Evolutionary conservation across 768 basidiomycete genomes (phyloP).

Genomic region (Pleurotus giganteus): DNA sequence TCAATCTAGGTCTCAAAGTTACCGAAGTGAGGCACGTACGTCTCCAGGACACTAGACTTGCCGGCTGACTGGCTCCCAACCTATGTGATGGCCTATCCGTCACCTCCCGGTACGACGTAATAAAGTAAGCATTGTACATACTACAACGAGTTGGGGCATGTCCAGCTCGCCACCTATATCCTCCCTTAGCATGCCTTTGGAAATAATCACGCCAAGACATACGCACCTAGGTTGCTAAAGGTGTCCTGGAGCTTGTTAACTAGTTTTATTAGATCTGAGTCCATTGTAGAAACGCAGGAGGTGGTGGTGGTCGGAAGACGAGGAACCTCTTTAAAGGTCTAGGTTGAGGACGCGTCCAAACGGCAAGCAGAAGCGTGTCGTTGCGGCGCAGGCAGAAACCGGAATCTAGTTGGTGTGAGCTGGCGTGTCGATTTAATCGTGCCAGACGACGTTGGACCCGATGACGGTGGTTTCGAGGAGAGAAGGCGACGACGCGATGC

Average conservation of each 20-base stretch:
- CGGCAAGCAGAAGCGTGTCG: slow-evolving; percentile 5
- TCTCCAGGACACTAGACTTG: slow-evolving; percentile 95
- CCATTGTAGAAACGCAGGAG: slow-evolving; percentile 51
- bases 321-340: background rate
- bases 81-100: slow-evolving; percentile 34
- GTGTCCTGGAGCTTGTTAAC: slow-evolving; percentile 96
- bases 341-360: background rate
- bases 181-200: slow-evolving; percentile 14
- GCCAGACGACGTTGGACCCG: background rate
- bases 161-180: slow-evolving; percentile 80
- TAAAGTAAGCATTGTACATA: slow-evolving; percentile 37
- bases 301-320: background rate
- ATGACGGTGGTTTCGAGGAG: too few relatives aligned
- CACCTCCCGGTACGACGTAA: slow-evolving; percentile 13
- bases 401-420: background rate
- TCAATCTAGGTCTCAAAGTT: background rate
- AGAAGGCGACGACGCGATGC: too few relatives aligned
- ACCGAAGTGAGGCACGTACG: slow-evolving; percentile 50
- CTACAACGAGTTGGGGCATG: slow-evolving; percentile 90
- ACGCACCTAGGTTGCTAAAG: slow-evolving; percentile 81
- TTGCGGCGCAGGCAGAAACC: background rate
- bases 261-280: slow-evolving; percentile 89
- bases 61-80: slow-evolving; percentile 97
- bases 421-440: background rate
- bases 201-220: slow-evolving; percentile 14